Evolutionary conservation across 805 yeast species (phyloP).

Genomic region (Candida khao-thaluensis): DNA sequence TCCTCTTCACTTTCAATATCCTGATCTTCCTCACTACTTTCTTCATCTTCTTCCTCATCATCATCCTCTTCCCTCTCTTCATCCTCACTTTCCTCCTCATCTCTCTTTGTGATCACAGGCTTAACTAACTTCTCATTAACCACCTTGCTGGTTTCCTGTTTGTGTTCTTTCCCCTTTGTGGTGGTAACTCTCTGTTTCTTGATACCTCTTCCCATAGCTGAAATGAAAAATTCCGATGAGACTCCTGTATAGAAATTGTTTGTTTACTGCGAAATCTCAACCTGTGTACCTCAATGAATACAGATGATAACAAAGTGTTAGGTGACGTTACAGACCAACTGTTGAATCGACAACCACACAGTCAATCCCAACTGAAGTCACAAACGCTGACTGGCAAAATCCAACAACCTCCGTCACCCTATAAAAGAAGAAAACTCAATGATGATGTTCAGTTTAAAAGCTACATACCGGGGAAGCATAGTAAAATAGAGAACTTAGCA

Average conservation of each 20-base stretch:
- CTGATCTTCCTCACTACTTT: conserved; percentile 1
- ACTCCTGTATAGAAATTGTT: conserved; percentile 7
- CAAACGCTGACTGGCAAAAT: too few relatives aligned
- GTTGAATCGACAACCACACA: conserved; percentile 2
- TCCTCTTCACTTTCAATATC: conserved; percentile 6
- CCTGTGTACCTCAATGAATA: background rate
- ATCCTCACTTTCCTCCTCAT: too few relatives aligned
- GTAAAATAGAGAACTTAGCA: conserved; percentile 16
- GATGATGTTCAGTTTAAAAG: conserved; percentile 6
- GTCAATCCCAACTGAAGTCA: too few relatives aligned
- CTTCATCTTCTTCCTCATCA: too few relatives aligned
- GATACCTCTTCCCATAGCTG: conserved; percentile 12
- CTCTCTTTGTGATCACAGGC: background rate
- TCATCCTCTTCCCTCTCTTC: too few relatives aligned
- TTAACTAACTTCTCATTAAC: background rate
- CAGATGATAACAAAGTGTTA: background rate
- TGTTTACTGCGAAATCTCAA: conserved; percentile 3
- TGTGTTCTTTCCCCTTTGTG: background rate
- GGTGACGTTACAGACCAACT: background rate
- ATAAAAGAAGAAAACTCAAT: conserved; percentile 8
- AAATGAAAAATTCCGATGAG: conserved; percentile 9
- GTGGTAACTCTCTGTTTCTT: conserved; percentile 1
- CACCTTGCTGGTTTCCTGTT: too few relatives aligned
- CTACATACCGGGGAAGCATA: conserved; percentile 14
- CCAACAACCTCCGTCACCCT: conserved; percentile 3